Conservation (phyloP, 1,139 yeast species). For the Tardiomyces blankii region DNA sequence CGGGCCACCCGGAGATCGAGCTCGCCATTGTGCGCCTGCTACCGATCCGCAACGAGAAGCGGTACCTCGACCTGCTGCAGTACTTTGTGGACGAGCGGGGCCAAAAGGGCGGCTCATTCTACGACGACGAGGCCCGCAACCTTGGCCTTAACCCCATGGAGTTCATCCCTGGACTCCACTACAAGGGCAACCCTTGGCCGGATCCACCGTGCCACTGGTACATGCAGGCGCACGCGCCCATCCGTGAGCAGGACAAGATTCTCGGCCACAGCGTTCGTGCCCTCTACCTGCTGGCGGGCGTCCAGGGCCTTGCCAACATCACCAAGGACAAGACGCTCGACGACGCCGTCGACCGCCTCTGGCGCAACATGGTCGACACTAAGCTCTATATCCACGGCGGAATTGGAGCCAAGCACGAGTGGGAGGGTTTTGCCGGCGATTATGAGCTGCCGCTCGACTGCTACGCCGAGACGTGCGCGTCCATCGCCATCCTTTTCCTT, state of each 20-base stretch:
- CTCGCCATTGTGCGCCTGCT: slow-evolving; percentile 17
- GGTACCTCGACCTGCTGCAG: slow-evolving; percentile 13
- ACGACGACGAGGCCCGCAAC: slow-evolving; percentile 11
- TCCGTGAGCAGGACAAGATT: slow-evolving; percentile 2
- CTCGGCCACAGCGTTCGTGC: slow-evolving; percentile 5
- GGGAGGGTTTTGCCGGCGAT: slow-evolving; percentile 21
- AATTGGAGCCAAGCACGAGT: slow-evolving; percentile 16
- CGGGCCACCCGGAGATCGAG: slow-evolving; percentile 23
- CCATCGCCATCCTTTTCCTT: slow-evolving; percentile 3
- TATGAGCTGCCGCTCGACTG: slow-evolving; percentile 19
- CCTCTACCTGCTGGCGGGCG: slow-evolving; percentile 4
- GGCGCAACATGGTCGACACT: slow-evolving; percentile 17
- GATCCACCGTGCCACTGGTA: slow-evolving; percentile 18
- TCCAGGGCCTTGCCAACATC: slow-evolving; percentile 4
- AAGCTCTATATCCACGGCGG: slow-evolving; percentile 21
- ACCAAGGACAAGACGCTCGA: slow-evolving; percentile 11
- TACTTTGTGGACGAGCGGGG: slow-evolving; percentile 20
- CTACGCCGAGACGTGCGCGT: slow-evolving; percentile 20
- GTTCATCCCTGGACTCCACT: slow-evolving; percentile 5
- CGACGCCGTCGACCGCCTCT: slow-evolving; percentile 13
- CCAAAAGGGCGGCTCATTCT: slow-evolving; percentile 15
- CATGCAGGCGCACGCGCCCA: slow-evolving; percentile 8
- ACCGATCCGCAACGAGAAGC: slow-evolving; percentile 11
- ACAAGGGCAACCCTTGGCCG: slow-evolving; percentile 9
- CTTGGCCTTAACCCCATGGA: slow-evolving; percentile 15